Base-by-base conservation (phyloP, 495 filamentous ascomycete genomes). In the Aspergillus bertholletiae region DNA sequence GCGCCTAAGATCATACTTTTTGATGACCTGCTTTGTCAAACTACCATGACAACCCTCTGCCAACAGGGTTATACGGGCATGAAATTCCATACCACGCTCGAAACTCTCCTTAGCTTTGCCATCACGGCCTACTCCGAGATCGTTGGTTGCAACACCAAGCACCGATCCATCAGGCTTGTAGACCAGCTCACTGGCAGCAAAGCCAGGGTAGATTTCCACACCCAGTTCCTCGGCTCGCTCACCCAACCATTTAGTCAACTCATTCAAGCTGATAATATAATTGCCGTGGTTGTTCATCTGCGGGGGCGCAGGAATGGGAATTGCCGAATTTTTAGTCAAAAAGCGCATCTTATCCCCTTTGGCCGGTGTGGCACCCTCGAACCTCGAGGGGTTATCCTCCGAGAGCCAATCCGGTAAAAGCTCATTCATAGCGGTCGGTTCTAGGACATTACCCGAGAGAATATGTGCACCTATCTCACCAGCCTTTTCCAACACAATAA, bases 231-330 rank as follows among this genome's bases (percentile, higher is more conserved):
- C 95, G 4, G 94, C 94, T 20, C 94, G 81, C 67, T 97, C 94
- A 15, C 88, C 90, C 13, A 99, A 75, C 94, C 94, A 99, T 68
- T 93, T 96, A 30, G 85, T 87, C 56, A 97, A 84, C 66, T 97
- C 88, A 66, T 92, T 97, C 62, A 99, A 71, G 66, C 90, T 96
- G 60, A 99, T 80, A 54, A 99, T 99, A 67, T 94, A 97, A 68
- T 99, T 99, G 20, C 94, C 94, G 61, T 96, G 81, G 69, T 99
- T 99, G 71, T 96, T 82, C 95, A 99, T 97, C 76, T 97, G 94
- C 24, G 94, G 95, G 20, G 94, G 95, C 6, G 85, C 80, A 4
- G 94, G 94, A 37, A 97, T 80, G 9, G 88, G 88, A 57, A 92
- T 83, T 0, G 90, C 78, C 23, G 77, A 79, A 46, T 74, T 87